Evolutionary conservation across 805 yeast species (phyloP).

Genomic region (Nakazawaea holstii): DNA sequence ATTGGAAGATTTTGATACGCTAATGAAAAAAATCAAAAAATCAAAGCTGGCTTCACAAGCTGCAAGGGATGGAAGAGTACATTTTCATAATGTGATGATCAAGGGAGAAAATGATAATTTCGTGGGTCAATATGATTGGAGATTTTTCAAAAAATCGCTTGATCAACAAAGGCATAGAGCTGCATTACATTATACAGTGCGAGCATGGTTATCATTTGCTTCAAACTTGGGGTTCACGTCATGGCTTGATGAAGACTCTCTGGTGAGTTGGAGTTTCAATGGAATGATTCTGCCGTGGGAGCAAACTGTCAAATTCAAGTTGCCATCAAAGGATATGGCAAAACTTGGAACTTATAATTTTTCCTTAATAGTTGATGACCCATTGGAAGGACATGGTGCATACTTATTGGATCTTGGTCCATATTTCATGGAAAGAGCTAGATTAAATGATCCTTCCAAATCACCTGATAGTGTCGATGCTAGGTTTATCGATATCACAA

Average conservation of each 20-base stretch:
- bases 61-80: slow-evolving; percentile 20
- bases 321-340: slow-evolving; percentile 42
- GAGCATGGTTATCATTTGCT: slow-evolving; percentile 40
- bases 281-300: slow-evolving; percentile 52
- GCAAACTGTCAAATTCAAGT: slow-evolving; percentile 40
- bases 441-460: slow-evolving; percentile 38
- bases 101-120: slow-evolving; percentile 22
- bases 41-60: slow-evolving; percentile 25
- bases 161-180: slow-evolving; percentile 31
- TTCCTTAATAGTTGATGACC: slow-evolving; percentile 38
- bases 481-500: slow-evolving; percentile 53
- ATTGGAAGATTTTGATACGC: slow-evolving; percentile 18
- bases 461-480: slow-evolving; percentile 42
- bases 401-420: slow-evolving; percentile 44
- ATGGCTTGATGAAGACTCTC: slow-evolving; percentile 45
- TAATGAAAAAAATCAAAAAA: slow-evolving; percentile 22
- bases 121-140: slow-evolving; percentile 54
- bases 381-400: slow-evolving; percentile 38
- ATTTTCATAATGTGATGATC: slow-evolving; percentile 25
- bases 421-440: slow-evolving; percentile 40
- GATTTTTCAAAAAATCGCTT: slow-evolving; percentile 47
- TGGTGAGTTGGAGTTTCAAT: slow-evolving; percentile 45
- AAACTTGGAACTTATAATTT: slow-evolving; percentile 43
- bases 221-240: slow-evolving; percentile 35
- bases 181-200: slow-evolving; percentile 39